Percentiles rank a stretch among this genome's conserved stretches.
These are phyloP conservation scores for Cardiospermum halicacabum DNA, from an alignment of 345 rosid species.

Conservation along the genomic window DNA sequence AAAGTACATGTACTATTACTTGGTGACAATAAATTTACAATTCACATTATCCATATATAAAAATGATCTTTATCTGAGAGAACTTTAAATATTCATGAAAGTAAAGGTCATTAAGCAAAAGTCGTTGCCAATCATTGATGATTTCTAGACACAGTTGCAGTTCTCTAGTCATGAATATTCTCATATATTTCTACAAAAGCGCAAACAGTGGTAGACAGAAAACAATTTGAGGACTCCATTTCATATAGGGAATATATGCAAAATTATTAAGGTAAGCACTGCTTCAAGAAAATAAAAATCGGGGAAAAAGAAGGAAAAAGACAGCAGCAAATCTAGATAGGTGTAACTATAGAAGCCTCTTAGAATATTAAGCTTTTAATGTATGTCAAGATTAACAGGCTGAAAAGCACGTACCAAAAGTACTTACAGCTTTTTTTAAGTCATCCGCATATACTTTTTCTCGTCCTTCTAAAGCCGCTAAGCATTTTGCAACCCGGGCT, in stretches of 20 bases:
- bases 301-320: neutral
- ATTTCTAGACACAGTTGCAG: neutral
- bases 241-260: neutral
- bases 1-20: neutral
- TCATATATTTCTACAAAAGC: neutral
- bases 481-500: conserved; percentile 89
- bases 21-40: neutral
- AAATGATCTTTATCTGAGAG: neutral
- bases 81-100: neutral
- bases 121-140: neutral
- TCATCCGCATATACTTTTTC: conserved; percentile 90
- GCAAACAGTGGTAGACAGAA: neutral
- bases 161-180: neutral
- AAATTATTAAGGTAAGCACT: neutral
- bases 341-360: neutral
- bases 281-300: neutral
- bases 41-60: neutral
- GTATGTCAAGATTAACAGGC: neutral
- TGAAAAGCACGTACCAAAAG: conserved; percentile 15
- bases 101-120: neutral
- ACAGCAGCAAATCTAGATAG: neutral
- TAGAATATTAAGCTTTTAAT: conserved; percentile 3
- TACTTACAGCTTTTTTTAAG: conserved; percentile 91
- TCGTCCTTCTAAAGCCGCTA: conserved; percentile 92
- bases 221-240: neutral